Conservation (phyloP, 176 grass and related monocot genomes). For the Rhynchospora pubera region DNA sequence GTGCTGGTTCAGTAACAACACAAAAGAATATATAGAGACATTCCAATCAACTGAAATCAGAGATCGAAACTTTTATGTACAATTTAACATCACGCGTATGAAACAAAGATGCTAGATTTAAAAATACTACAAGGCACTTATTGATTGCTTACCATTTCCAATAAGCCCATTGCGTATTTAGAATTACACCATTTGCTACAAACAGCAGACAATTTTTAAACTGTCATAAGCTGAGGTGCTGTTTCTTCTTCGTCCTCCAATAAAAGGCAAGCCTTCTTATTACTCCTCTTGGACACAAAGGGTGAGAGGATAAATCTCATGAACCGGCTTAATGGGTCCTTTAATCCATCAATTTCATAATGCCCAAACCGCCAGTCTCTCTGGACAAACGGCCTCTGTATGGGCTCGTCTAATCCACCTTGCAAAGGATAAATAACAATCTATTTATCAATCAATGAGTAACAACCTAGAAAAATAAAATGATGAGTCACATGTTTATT, state of each 20-base stretch:
- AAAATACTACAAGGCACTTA: background rate
- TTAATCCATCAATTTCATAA: constrained; percentile 91
- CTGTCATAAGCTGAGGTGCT: constrained; percentile 9
- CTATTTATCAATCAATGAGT: background rate
- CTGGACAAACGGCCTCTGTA: constrained; percentile 50
- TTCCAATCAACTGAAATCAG: background rate
- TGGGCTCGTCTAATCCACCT: constrained; percentile 84
- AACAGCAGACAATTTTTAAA: background rate
- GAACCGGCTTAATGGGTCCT: constrained; percentile 56
- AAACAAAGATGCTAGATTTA: background rate
- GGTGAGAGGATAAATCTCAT: constrained; percentile 46
- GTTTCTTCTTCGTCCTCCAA: constrained; percentile 24
- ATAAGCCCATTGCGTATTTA: background rate
- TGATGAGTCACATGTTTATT: background rate
- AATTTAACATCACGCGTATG: background rate
- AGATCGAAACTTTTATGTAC: background rate
- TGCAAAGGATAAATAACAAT: constrained; percentile 4
- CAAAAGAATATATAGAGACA: background rate
- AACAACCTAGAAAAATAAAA: background rate
- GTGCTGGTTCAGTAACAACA: background rate
- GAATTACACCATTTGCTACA: background rate
- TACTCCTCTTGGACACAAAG: constrained; percentile 37
- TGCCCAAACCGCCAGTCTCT: constrained; percentile 88
- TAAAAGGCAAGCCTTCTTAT: constrained; percentile 2
- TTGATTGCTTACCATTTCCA: background rate